phyloP scores from a whole-genome alignment of 73 alveolate species.

The Uronychia setigera region DNA sequence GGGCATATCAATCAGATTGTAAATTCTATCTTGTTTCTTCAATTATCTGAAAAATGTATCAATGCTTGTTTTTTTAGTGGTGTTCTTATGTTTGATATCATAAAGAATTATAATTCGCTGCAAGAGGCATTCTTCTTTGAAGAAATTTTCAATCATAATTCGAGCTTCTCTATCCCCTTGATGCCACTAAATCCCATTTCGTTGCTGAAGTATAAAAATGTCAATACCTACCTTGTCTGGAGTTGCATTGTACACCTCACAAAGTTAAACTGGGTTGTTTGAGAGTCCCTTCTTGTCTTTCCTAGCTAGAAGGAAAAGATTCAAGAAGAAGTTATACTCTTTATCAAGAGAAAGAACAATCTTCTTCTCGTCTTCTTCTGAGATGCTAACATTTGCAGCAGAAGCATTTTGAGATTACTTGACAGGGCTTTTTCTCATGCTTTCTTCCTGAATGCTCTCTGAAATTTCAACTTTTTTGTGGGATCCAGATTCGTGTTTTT shows the following conservation, averaged over 20 bases:
- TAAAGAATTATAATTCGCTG: conserved; percentile 4
- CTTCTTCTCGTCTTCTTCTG: conserved; percentile 37
- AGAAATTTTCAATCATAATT: conserved; percentile 15
- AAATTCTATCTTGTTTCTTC: conserved; percentile 18
- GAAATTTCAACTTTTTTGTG: neutral
- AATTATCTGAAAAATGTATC: conserved; percentile 19
- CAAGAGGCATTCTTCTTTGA: conserved; percentile 6
- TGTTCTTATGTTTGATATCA: neutral
- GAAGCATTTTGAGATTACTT: conserved; percentile 14
- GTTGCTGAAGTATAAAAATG: too few relatives aligned
- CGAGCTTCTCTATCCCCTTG: conserved; percentile 16
- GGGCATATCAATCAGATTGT: conserved; percentile 10
- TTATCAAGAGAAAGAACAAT: conserved; percentile 3
- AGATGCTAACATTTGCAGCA: neutral
- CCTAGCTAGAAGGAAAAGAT: conserved; percentile 7
- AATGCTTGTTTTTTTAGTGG: neutral
- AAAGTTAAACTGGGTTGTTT: conserved; percentile 44
- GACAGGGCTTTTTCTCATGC: conserved; percentile 15
- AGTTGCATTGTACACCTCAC: neutral
- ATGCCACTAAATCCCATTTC: neutral
- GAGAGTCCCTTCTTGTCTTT: conserved; percentile 26
- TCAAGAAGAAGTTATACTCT: conserved; percentile 13
- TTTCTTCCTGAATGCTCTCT: conserved; percentile 30
- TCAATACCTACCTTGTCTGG: too few relatives aligned
- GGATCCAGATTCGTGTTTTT: conserved; percentile 1